Evolutionary conservation across 331 rosid species (phyloP).

Genomic region (Erythrophleum ivorense): DNA sequence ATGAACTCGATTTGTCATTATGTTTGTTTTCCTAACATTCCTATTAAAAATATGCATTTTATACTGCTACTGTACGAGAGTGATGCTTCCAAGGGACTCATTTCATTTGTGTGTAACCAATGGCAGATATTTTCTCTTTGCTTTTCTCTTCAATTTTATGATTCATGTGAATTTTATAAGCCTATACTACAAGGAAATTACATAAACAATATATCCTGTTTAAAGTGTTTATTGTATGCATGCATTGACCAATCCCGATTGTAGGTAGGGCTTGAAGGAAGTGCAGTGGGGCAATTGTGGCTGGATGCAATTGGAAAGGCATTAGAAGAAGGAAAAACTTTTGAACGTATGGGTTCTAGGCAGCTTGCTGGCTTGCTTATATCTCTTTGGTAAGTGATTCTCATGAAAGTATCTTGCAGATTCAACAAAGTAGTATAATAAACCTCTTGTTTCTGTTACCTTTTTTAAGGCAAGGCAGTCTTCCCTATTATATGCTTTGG

Average conservation of each 20-base stretch:
- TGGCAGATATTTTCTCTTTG: neutral
- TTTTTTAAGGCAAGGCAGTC: constrained; percentile 23
- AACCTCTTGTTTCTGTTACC: constrained; percentile 31
- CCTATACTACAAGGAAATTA: neutral
- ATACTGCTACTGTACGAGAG: neutral
- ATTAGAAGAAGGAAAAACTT: constrained; percentile 81
- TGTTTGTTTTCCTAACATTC: constrained; percentile 13
- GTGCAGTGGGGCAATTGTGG: constrained; percentile 98
- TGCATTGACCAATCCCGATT: constrained; percentile 45
- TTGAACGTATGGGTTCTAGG: constrained; percentile 99
- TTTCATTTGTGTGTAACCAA: neutral
- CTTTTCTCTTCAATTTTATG: neutral
- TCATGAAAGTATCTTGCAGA: constrained; percentile 21
- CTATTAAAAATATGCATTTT: constrained; percentile 7
- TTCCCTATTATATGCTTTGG: constrained; percentile 9
- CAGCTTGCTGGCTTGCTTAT: constrained; percentile 98
- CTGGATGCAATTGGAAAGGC: constrained; percentile 95
- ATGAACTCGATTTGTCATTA: constrained; percentile 9
- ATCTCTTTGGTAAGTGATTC: constrained; percentile 85
- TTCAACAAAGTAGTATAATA: constrained; percentile 27
- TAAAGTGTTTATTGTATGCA: constrained; percentile 31
- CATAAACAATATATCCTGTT: constrained; percentile 21
- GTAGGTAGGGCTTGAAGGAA: constrained; percentile 99
- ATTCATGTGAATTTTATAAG: constrained; percentile 4
- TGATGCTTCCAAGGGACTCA: neutral